Base-by-base conservation (phyloP, 2,329 filamentous ascomycete genomes). In the Monilinia fructigena region DNA sequence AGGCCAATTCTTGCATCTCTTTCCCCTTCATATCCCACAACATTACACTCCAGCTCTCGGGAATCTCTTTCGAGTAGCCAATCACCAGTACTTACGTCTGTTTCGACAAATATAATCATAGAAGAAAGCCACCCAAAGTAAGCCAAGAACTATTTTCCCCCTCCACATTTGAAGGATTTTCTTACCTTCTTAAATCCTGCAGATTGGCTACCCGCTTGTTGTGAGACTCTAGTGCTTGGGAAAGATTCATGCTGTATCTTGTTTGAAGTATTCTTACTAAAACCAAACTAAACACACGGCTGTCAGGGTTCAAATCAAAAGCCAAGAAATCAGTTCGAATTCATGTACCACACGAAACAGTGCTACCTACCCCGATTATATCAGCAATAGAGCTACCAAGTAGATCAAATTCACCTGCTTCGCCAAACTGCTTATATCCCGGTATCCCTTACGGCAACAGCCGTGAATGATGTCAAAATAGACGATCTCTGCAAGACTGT, bases 401-500 rank as follows among this genome's bases (percentile, higher is more conserved):
- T 5, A 47, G 7, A 55, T 31, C 23, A 12, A 47, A 23, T 23
- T 55, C 23, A 45, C 0, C 38, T 45, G 23, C 7, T 35, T 35
- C 31, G 31, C 31, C 31, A 35, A 35, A 35, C 31, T 35, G 1
- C 5, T 35, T 35, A 8, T 35, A 35, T 28, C 11, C 28, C 42
- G 2, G 3, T 20, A 56, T 52, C 28, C n/a, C 3, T 26, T 26
- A 4, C 26, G 11, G 40, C 23, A 2, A 18, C 14, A 56, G 31
- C 11, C 28, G 7, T 28, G 10, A 23, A 50, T n/a, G 38, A 60
- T 42, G 20, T 65, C n/a, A 59, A 65, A 42, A 73, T 73, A 23
- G 54, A 69, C 11, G 67, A 70, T 60, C 50, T 73, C 3, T 73
- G 71, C 42, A 68, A 66, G n/a, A 23, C 65, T 11, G 18, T 73